These are phyloP conservation scores for Penicillium lagena DNA, from an alignment of 495 filamentous ascomycete genomes.

Conservation along the genomic window DNA sequence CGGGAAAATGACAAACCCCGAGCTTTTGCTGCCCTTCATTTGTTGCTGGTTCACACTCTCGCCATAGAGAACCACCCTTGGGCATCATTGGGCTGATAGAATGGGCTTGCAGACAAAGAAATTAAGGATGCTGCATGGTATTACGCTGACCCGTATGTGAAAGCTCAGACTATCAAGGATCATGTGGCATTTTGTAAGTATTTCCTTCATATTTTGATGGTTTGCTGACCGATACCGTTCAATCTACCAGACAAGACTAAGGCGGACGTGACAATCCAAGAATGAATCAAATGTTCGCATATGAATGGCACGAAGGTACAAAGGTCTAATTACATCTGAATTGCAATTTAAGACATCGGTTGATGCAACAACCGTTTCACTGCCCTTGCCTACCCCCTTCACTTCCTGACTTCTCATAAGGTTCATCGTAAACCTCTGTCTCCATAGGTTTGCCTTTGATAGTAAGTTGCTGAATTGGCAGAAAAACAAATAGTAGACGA, in stretches of 20 bases:
- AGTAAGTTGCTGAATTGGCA: slow-evolving; percentile 23
- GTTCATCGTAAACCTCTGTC: slow-evolving; percentile 22
- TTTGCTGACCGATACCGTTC: not conserved
- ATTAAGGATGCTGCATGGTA: slow-evolving; percentile 62
- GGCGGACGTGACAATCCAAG: slow-evolving; percentile 3
- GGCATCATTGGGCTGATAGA: not conserved
- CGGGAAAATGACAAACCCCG: slow-evolving; percentile 20
- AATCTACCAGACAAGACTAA: slow-evolving; percentile 8
- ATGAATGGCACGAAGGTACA: not conserved
- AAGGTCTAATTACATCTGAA: not conserved
- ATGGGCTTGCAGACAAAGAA: slow-evolving; percentile 37
- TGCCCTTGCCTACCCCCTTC: not conserved
- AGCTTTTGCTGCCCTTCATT: too few species aligned
- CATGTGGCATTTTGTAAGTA: slow-evolving; percentile 62
- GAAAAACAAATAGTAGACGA: slow-evolving; percentile 47
- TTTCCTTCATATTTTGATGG: not conserved
- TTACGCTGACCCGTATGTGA: slow-evolving; percentile 53
- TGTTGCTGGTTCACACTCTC: too few species aligned
- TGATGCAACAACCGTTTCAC: too few species aligned
- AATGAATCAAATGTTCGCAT: not conserved
- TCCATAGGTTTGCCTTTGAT: slow-evolving; percentile 17
- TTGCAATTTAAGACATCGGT: not conserved
- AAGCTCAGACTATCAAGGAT: slow-evolving; percentile 51
- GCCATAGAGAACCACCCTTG: slow-evolving; percentile 17
- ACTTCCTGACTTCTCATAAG: slow-evolving; percentile 6